Conservation (phyloP, 768 basidiomycete genomes). For the Scleroderma bovista region DNA sequence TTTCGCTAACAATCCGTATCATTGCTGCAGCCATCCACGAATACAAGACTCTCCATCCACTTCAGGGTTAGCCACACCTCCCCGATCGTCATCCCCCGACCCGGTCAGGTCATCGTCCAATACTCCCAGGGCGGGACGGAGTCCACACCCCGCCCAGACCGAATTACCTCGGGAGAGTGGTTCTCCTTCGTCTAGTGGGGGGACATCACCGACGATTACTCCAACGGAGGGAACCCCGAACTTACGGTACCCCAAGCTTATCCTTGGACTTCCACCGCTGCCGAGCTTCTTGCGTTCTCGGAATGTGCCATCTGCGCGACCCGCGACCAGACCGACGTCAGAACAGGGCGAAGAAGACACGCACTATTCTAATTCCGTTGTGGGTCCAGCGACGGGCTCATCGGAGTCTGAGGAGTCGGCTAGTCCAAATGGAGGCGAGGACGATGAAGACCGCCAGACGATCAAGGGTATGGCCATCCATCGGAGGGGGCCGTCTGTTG, state of each 20-base stretch:
- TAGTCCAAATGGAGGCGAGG: slow-evolving; percentile 16
- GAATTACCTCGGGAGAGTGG: slow-evolving; percentile 28
- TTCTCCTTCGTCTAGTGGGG: slow-evolving; percentile 49
- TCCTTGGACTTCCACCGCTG: slow-evolving; percentile 55
- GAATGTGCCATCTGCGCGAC: slow-evolving; percentile 42
- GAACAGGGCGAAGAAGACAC: slow-evolving; percentile 14
- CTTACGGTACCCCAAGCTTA: slow-evolving; percentile 37
- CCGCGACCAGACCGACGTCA: slow-evolving; percentile 17
- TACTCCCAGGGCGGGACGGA: slow-evolving; percentile 23
- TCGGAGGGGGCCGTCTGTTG: slow-evolving; percentile 9
- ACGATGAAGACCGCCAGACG: slow-evolving; percentile 41
- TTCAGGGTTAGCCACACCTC: slow-evolving; percentile 21
- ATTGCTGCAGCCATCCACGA: slow-evolving; percentile 15
- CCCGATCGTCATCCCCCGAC: slow-evolving; percentile 13
- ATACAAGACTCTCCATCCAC: slow-evolving; percentile 17
- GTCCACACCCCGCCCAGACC: slow-evolving; percentile 4
- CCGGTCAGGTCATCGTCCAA: slow-evolving; percentile 11
- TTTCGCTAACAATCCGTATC: slow-evolving; percentile 8
- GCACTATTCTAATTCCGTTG: slow-evolving; percentile 15
- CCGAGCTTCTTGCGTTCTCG: slow-evolving; percentile 59
- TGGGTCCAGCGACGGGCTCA: slow-evolving; percentile 4
- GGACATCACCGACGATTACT: slow-evolving; percentile 49
- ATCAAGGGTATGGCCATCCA: slow-evolving; percentile 26
- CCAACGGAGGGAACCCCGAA: slow-evolving; percentile 28
- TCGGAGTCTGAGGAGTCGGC: slow-evolving; percentile 7